These are phyloP conservation scores for Neoboletus magnificus DNA, from an alignment of 768 basidiomycete genomes.

Conservation along the genomic window DNA sequence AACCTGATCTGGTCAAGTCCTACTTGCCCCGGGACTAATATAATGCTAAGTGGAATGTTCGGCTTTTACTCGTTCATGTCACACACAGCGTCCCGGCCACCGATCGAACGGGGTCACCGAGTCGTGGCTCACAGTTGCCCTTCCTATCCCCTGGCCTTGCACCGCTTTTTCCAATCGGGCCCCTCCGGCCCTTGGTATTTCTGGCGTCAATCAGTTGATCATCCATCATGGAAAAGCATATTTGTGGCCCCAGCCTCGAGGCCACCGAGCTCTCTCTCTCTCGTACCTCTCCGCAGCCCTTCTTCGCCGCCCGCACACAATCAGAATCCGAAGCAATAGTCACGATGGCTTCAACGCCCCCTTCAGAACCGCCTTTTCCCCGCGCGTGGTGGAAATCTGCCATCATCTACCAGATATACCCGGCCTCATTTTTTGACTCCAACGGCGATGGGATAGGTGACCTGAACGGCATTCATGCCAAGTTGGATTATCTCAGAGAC, in stretches of 20 bases:
- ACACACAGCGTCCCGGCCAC: conserved; percentile 4
- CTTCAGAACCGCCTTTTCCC: conserved; percentile 20
- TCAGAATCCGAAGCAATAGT: not conserved
- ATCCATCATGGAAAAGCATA: conserved; percentile 5
- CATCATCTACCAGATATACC: conserved; percentile 67
- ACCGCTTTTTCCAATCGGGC: not conserved
- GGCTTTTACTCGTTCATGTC: conserved; percentile 6
- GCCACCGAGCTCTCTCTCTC: not conserved
- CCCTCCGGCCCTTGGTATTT: conserved; percentile 1
- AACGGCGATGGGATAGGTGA: conserved; percentile 71
- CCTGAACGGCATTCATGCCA: conserved; percentile 59
- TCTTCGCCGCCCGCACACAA: conserved; percentile 3
- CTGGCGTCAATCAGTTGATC: conserved; percentile 14
- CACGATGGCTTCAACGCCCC: not conserved
- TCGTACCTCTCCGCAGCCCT: conserved; percentile 15
- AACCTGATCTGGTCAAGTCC: conserved; percentile 1
- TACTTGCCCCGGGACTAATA: conserved; percentile 16
- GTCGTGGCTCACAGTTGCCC: not conserved
- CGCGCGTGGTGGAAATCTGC: conserved; percentile 57
- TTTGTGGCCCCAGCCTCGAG: conserved; percentile 18
- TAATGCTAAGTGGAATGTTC: conserved; percentile 2
- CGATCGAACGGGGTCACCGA: not conserved
- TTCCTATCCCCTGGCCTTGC: not conserved
- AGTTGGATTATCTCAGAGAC: conserved; percentile 65
- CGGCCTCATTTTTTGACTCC: conserved; percentile 67